Conservation (phyloP, 2,329 filamentous ascomycete genomes). For the Pseudogymnoascus sp. region DNA sequence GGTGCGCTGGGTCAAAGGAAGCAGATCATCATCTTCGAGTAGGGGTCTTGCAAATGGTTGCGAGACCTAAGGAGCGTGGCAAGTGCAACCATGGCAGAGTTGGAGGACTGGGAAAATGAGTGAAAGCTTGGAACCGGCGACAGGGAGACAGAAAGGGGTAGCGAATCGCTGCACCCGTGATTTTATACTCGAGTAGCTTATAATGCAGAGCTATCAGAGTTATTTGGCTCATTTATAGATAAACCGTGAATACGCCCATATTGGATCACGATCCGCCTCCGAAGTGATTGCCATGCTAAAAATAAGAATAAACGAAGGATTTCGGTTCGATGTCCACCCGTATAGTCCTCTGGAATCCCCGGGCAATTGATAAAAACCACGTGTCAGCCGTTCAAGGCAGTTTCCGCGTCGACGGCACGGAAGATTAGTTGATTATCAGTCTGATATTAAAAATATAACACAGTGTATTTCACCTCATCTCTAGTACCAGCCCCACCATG, state of each 20-base stretch:
- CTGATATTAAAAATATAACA: background rate
- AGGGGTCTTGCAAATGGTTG: background rate
- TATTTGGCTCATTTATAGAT: background rate
- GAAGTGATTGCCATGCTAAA: too few relatives aligned
- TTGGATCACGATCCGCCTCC: too few relatives aligned
- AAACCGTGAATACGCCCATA: background rate
- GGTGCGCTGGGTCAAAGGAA: background rate
- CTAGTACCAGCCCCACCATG: background rate
- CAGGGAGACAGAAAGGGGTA: background rate
- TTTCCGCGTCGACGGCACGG: background rate
- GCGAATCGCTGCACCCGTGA: background rate
- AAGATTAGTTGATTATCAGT: background rate
- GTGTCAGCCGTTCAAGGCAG: background rate
- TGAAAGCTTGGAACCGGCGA: background rate
- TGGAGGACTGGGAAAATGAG: too few relatives aligned
- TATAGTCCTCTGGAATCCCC: background rate
- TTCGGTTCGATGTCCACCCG: too few relatives aligned
- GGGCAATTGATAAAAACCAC: background rate
- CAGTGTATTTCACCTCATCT: background rate
- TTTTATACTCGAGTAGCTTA: background rate
- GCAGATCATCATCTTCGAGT: conserved; percentile 5
- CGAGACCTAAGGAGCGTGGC: background rate
- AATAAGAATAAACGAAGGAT: too few relatives aligned
- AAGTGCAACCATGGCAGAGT: background rate
- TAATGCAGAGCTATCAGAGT: background rate